phyloP scores from a whole-genome alignment of 495 filamentous ascomycete species.

The Penicillium salamii region DNA sequence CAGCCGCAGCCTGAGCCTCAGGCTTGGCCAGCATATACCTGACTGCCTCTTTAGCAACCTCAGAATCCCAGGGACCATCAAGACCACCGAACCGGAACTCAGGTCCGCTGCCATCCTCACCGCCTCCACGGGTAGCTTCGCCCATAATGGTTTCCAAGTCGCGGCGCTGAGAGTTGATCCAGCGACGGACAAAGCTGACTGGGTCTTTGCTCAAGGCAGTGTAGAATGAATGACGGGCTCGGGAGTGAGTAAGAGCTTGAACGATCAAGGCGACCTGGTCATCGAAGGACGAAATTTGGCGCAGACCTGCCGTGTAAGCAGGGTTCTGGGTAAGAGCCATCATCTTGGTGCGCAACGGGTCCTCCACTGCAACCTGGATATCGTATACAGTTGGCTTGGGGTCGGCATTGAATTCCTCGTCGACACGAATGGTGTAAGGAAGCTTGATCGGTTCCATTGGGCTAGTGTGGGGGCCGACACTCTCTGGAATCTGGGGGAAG shows the following conservation, averaged over 20 bases:
- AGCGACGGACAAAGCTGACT: constrained; percentile 72
- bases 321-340: constrained; percentile 53
- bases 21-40: constrained; percentile 50
- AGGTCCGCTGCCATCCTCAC: constrained; percentile 56
- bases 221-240: constrained; percentile 84
- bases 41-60: constrained; percentile 46
- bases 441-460: constrained; percentile 81
- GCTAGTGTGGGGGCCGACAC: constrained; percentile 67
- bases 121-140: constrained; percentile 67
- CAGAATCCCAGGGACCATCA: constrained; percentile 53
- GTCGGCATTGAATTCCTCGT: constrained; percentile 71
- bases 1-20: constrained; percentile 26
- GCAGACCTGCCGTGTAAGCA: constrained; percentile 56
- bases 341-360: constrained; percentile 71
- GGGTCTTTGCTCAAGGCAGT: constrained; percentile 74
- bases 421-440: constrained; percentile 90
- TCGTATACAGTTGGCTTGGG: constrained; percentile 78
- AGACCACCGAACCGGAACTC: constrained; percentile 58
- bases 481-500: constrained; percentile 84
- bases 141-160: constrained; percentile 89
- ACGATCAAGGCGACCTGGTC: constrained; percentile 79
- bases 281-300: constrained; percentile 68
- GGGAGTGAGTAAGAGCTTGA: constrained; percentile 71
- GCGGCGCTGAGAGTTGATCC: constrained; percentile 83
- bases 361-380: constrained; percentile 78